Evolutionary conservation across 345 rosid genomes (phyloP).

Genomic region (Diplotaxis tenuifolia): DNA sequence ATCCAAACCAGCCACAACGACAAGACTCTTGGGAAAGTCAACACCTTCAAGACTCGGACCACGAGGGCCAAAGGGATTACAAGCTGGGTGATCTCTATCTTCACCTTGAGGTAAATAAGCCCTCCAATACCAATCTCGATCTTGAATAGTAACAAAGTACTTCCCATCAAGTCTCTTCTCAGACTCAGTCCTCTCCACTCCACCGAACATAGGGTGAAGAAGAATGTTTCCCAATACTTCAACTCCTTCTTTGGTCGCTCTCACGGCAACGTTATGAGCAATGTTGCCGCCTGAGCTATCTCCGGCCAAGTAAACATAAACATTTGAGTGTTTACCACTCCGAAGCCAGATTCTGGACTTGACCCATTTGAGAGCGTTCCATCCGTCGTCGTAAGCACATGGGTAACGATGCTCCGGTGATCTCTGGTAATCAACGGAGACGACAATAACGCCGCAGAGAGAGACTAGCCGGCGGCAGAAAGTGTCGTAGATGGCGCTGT

Average conservation of each 20-base stretch:
- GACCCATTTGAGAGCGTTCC: constrained; percentile 93
- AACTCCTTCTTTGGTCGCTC: constrained; percentile 59
- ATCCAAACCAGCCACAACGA: constrained; percentile 89
- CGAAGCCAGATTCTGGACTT: constrained; percentile 77
- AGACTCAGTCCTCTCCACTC: constrained; percentile 68
- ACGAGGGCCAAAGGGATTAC: constrained; percentile 86
- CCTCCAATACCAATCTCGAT: constrained; percentile 97
- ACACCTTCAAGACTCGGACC: constrained; percentile 50
- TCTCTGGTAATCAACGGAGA: constrained; percentile 84
- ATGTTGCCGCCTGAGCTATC: constrained; percentile 98
- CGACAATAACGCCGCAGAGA: constrained; percentile 67
- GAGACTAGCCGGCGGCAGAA: constrained; percentile 82
- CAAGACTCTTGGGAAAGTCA: constrained; percentile 75
- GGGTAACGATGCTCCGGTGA: constrained; percentile 86
- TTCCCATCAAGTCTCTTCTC: constrained; percentile 77
- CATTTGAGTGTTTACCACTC: constrained; percentile 71
- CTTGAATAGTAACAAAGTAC: constrained; percentile 79
- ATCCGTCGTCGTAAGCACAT: constrained; percentile 92
- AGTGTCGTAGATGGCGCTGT: constrained; percentile 89
- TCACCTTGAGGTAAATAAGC: constrained; percentile 87
- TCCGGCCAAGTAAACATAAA: constrained; percentile 79
- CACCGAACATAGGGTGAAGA: constrained; percentile 92
- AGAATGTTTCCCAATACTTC: constrained; percentile 78
- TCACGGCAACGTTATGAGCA: constrained; percentile 81
- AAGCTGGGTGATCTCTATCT: constrained; percentile 90